A percentile compares a stretch with the other conserved stretches of the same genome.
Evolutionary conservation across 2,329 filamentous ascomycete genomes (phyloP).

Genomic region (Tolypocladium inflatum): DNA sequence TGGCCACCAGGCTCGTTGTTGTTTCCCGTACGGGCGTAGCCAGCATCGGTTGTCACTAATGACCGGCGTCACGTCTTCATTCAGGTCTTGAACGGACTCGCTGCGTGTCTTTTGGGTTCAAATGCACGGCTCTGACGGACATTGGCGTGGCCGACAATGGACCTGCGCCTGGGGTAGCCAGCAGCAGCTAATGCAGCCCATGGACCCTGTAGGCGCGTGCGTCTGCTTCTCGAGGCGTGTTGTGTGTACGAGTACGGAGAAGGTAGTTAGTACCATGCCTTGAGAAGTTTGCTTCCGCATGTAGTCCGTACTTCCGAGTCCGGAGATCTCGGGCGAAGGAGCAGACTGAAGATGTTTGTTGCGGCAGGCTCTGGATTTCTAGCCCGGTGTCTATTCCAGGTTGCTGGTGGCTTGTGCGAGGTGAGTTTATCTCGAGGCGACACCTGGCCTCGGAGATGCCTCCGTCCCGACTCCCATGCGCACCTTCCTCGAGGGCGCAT

Average conservation of each 20-base stretch:
- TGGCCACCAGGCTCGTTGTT: neutral
- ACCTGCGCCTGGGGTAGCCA: neutral
- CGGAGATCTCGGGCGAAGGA: neutral
- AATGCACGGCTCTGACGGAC: neutral
- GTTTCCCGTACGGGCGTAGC: neutral
- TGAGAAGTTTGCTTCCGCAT: neutral
- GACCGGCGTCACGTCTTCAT: neutral
- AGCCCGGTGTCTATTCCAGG: neutral
- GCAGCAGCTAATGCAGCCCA: constrained; percentile 1
- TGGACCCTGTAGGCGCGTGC: neutral
- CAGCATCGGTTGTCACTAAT: neutral
- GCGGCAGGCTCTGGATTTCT: neutral
- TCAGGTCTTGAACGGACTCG: neutral
- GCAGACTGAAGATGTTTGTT: neutral
- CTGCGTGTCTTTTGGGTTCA: neutral
- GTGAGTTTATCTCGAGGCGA: neutral
- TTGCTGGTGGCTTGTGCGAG: neutral
- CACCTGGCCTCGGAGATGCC: neutral
- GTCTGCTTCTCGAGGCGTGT: neutral
- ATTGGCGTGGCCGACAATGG: neutral
- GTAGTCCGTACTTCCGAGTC: neutral
- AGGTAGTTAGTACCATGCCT: neutral
- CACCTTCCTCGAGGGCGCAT: neutral
- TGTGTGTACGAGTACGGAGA: neutral
- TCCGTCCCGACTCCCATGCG: neutral